phyloP scores from a whole-genome alignment of 305 asterid genomes.

The Striga hermonthica region DNA sequence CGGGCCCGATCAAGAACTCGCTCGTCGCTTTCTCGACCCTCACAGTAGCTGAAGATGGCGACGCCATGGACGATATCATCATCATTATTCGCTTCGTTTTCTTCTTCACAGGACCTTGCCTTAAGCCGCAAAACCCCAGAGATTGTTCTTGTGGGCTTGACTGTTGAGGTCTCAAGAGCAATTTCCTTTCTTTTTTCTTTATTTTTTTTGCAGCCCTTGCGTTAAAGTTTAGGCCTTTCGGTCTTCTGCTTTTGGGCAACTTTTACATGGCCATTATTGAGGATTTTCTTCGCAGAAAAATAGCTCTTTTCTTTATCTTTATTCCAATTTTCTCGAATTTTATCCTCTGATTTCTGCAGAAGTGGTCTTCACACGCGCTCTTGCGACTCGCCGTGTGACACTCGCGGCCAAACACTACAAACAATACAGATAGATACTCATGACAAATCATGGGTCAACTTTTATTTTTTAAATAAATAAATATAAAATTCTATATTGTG shows the following conservation, averaged over 20 bases:
- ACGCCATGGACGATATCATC: slow-evolving; percentile 47
- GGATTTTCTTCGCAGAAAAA: slow-evolving; percentile 3
- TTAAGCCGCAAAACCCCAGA: slow-evolving; percentile 32
- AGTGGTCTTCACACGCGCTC: slow-evolving; percentile 36
- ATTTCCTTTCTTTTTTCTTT: slow-evolving; percentile 1
- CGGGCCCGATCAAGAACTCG: slow-evolving; percentile 93
- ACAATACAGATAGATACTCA: too few species aligned
- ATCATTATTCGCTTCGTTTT: neutral
- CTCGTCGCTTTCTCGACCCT: slow-evolving; percentile 98
- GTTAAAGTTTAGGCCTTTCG: slow-evolving; percentile 13
- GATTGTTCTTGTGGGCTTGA: slow-evolving; percentile 32
- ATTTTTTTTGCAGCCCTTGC: slow-evolving; percentile 14
- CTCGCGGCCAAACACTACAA: slow-evolving; percentile 39
- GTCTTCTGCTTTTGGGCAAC: slow-evolving; percentile 17
- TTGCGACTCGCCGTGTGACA: slow-evolving; percentile 38
- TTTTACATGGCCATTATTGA: slow-evolving; percentile 33
- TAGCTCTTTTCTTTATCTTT: neutral
- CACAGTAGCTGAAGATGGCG: slow-evolving; percentile 58
- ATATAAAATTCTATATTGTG: too few species aligned
- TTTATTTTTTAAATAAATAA: too few species aligned
- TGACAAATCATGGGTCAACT: too few species aligned
- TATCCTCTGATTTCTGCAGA: slow-evolving; percentile 3
- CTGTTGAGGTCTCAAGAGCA: slow-evolving; percentile 30
- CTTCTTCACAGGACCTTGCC: neutral
- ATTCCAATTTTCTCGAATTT: neutral